Evolutionary conservation across 148 eudicot species (phyloP).

Genomic region (Amaranthus hypochondriacus): DNA sequence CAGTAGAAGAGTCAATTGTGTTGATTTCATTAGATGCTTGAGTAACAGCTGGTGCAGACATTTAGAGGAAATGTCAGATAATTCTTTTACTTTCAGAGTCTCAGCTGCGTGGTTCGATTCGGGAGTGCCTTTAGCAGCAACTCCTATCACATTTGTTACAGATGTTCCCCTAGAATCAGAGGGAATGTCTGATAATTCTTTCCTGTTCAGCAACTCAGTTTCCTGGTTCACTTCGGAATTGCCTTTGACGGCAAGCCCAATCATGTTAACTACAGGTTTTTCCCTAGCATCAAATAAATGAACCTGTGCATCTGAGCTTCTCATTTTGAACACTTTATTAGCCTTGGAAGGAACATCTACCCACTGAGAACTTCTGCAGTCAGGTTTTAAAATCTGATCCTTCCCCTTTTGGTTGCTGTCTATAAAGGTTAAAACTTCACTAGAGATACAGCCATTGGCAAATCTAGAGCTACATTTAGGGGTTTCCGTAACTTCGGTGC

Average conservation of each 20-base stretch:
- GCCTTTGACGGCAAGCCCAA: slow-evolving; percentile 22
- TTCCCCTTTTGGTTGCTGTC: slow-evolving; percentile 23
- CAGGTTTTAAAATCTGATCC: slow-evolving; percentile 25
- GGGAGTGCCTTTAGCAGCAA: slow-evolving; percentile 22
- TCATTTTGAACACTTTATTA: slow-evolving; percentile 20
- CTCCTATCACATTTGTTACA: slow-evolving; percentile 29
- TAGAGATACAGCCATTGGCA: slow-evolving; percentile 18
- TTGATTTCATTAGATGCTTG: slow-evolving; percentile 45
- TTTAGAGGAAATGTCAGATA: slow-evolving; percentile 51
- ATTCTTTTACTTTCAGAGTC: slow-evolving; percentile 38
- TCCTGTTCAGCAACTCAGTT: slow-evolving; percentile 35
- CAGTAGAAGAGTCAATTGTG: slow-evolving; percentile 35
- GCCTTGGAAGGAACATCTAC: slow-evolving; percentile 48
- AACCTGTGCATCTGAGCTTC: slow-evolving; percentile 18
- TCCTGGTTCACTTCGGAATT: slow-evolving; percentile 23
- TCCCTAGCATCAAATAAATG: slow-evolving; percentile 19
- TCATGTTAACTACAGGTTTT: slow-evolving; percentile 23
- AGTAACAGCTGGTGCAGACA: slow-evolving; percentile 51
- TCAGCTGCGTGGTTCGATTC: slow-evolving; percentile 27
- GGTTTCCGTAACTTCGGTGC: slow-evolving; percentile 24
- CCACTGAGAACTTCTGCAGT: slow-evolving; percentile 41
- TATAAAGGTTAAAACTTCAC: slow-evolving; percentile 18
- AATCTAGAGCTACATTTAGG: slow-evolving; percentile 21
- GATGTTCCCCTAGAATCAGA: slow-evolving; percentile 56
- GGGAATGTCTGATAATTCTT: slow-evolving; percentile 41